Evolutionary conservation across 257 asterid species (phyloP), one percentile per base, ranked within the genome.

Genomic region (Marsdenia floribunda): DNA sequence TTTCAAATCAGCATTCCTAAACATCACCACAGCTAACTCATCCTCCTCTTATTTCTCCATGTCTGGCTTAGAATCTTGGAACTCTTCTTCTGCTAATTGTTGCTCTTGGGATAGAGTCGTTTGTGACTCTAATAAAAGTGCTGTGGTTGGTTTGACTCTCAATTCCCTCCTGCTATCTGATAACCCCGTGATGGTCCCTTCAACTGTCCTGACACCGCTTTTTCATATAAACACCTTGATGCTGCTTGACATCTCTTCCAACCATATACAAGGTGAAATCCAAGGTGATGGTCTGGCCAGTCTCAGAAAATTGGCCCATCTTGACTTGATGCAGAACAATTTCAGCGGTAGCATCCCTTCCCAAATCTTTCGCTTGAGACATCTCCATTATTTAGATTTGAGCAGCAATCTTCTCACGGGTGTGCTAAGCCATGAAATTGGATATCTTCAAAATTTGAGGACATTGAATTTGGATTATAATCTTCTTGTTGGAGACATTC

Each of bases 201-300:
- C 81, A 26, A 46, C 63, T 72, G 75, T 82, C 70, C 68, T 82
- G 52, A 38, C 68, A 33, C 86, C 86, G 6, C 65, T 82, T 60
- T 78, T 82, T 58, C 69, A 57, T 3, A 40, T 82, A 35, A 79
- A 37, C 38, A 68, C 76, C 19, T 19, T 82, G 50, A 68, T n/a
- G 72, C 70, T 76, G 74, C 86, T 82, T n/a, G 82, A 73, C 76
- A 58, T 82, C 46, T 79, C 86, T 35, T 82, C 60, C 42, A 82
- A 78, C 42, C 22, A 21, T 19, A 71, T 82, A 5, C 76, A 71
- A 44, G 83, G 83, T 19, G 72, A 72, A 76, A 71, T 82, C 46
- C 80, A 83, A 18, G 78, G 78, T 26, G 70, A 49, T 12, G 74
- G 61, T 26, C 63, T 82, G 1, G 74, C 81, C 35, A 71, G 53